phyloP scores from a whole-genome alignment of 2,329 filamentous ascomycete genomes.

The Reticulascus tulasneorum region DNA sequence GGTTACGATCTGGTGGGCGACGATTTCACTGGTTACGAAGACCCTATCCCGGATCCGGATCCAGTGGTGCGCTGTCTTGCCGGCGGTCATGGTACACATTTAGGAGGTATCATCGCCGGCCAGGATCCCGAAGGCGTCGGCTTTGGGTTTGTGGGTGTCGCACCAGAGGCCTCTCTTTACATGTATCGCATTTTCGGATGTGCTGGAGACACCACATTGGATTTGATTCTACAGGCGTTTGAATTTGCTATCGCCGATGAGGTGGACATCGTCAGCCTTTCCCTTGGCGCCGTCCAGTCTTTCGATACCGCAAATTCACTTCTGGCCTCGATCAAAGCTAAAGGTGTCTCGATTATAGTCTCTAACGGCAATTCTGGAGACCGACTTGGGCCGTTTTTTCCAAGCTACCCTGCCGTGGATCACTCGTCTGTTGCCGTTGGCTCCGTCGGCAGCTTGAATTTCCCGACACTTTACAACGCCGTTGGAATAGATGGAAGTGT shows the following conservation, averaged over 20 bases:
- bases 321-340: conserved; percentile 6
- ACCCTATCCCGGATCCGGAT: conserved; percentile 7
- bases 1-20: conserved; percentile 23
- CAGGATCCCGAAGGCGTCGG: conserved; percentile 22
- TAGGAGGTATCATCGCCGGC: conserved; percentile 42
- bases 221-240: not conserved
- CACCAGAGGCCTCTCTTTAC: conserved; percentile 15
- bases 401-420: conserved; percentile 5
- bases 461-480: conserved; percentile 7
- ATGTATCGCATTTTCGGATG: conserved; percentile 17
- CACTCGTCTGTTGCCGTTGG: conserved; percentile 4
- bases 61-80: conserved; percentile 6
- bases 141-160: conserved; percentile 16
- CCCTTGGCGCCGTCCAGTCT: too few relatives aligned
- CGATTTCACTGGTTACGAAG: conserved; percentile 23
- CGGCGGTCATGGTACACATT: conserved; percentile 40
- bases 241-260: conserved; percentile 9
- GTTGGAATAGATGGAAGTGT: conserved; percentile 5
- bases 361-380: conserved; percentile 8
- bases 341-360: conserved; percentile 6
- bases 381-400: conserved; percentile 6
- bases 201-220: not conserved
- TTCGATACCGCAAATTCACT: conserved; percentile 3
- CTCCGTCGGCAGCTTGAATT: conserved; percentile 4
- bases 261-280: conserved; percentile 23